Evolutionary conservation across 768 basidiomycete species (phyloP).

Genomic region (Amanita exitialis): DNA sequence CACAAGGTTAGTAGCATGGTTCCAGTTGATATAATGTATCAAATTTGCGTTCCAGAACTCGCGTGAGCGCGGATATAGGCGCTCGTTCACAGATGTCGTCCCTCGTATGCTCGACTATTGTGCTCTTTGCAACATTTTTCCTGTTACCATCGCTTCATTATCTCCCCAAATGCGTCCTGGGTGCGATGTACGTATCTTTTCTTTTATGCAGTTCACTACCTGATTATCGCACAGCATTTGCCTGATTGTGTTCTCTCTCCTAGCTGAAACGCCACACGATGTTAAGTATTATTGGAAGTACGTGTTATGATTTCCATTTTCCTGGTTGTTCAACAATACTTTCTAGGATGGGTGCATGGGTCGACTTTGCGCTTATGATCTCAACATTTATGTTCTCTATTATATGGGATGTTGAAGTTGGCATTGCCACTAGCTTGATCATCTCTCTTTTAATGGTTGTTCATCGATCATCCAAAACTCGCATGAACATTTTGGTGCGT

Average conservation of each 20-base stretch:
- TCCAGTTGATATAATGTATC: neutral
- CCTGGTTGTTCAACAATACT: neutral
- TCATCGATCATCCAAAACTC: slow-evolving; percentile 75
- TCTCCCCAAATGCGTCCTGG: slow-evolving; percentile 84
- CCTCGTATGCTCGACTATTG: slow-evolving; percentile 60
- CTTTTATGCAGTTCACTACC: neutral
- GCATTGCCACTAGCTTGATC: slow-evolving; percentile 81
- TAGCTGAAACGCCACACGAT: slow-evolving; percentile 84
- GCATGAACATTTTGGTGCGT: slow-evolving; percentile 84
- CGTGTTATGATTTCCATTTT: slow-evolving; percentile 12
- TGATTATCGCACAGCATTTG: slow-evolving; percentile 45
- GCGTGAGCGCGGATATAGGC: slow-evolving; percentile 88
- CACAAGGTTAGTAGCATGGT: slow-evolving; percentile 49
- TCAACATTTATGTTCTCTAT: slow-evolving; percentile 85
- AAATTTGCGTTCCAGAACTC: slow-evolving; percentile 34
- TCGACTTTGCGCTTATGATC: slow-evolving; percentile 77
- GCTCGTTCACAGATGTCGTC: slow-evolving; percentile 86
- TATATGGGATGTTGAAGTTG: slow-evolving; percentile 87
- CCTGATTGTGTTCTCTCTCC: slow-evolving; percentile 75
- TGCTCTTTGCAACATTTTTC: slow-evolving; percentile 84
- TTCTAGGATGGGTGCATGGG: slow-evolving; percentile 82
- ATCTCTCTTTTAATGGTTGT: slow-evolving; percentile 87
- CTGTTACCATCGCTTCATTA: slow-evolving; percentile 78
- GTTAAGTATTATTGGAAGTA: slow-evolving; percentile 78
- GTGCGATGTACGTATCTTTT: slow-evolving; percentile 56